Evolutionary conservation across 768 basidiomycete genomes (phyloP).

Genomic region (Boletus coccyginus): DNA sequence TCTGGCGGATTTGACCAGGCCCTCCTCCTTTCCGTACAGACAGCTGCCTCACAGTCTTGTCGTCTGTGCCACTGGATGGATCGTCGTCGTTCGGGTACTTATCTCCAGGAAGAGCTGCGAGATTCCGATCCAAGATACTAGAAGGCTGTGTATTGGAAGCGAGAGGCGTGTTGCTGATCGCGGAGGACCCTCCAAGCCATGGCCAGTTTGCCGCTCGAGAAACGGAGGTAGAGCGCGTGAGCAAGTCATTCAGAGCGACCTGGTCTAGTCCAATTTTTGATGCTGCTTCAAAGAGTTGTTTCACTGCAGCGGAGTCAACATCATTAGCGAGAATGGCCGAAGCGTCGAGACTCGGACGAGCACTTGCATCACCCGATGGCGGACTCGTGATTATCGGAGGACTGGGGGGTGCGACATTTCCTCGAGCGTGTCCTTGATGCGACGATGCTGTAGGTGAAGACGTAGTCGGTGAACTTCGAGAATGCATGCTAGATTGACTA

Average conservation of each 20-base stretch:
- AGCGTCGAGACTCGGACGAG: conserved; percentile 25
- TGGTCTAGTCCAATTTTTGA: conserved; percentile 74
- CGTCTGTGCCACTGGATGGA: conserved; percentile 29
- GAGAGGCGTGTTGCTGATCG: conserved; percentile 12
- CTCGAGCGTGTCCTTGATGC: conserved; percentile 32
- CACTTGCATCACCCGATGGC: conserved; percentile 12
- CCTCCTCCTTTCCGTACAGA: conserved; percentile 23
- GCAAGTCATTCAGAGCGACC: conserved; percentile 62
- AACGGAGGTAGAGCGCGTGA: conserved; percentile 68
- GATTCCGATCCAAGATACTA: conserved; percentile 11
- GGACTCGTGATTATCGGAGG: conserved; percentile 8
- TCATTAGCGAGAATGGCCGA: conserved; percentile 24
- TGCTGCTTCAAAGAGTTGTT: conserved; percentile 75
- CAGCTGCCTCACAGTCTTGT: conserved; percentile 29
- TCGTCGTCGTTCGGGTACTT: conserved; percentile 28
- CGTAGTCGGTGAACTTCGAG: conserved; percentile 32
- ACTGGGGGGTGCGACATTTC: conserved; percentile 29
- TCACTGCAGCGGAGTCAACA: conserved; percentile 53
- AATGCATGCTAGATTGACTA: conserved; percentile 31
- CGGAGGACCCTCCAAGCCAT: conserved; percentile 27
- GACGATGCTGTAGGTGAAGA: conserved; percentile 34
- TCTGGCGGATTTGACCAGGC: conserved; percentile 26
- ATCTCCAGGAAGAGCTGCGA: conserved; percentile 21
- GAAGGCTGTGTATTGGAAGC: conserved; percentile 22
- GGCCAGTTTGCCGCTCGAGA: conserved; percentile 50